Evolutionary conservation across 1,284 basidiomycete genomes (phyloP), one percentile per base, ranked within the genome.

Genomic region (Trametes sp.): DNA sequence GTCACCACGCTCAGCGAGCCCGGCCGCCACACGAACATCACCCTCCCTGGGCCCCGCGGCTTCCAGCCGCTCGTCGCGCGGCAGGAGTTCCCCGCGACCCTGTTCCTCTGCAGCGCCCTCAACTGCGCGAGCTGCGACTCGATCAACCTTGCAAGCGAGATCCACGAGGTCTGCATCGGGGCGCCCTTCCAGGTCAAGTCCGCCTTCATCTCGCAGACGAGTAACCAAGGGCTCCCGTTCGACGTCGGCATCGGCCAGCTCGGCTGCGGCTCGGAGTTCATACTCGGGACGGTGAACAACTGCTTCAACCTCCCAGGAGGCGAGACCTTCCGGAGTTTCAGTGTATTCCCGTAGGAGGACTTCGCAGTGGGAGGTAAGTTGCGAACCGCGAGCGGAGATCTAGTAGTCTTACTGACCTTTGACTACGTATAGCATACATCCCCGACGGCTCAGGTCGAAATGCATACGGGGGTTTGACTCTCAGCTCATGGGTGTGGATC

Each of bases 141-240:
- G 8, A 48, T 52, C 42, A 10, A 36, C 49, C 49, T 63, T 11
- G 44, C 52, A 33, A 33, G 31, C 28, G 16, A 41, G 24, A 26
- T 31, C 23, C 19, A 51, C 9, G 24, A 55, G n/a, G 24, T 19
- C 26, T 65, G 64, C 55, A 14, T 57, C 33, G 38, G 42, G 13
- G n/a, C 44, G 31, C 9, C 11, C 29, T 23, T 19, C 31, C 14
- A 19, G 36, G 56, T 58, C 57, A 23, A 31, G 24, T 59, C 59
- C 9, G 60, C 49, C 35, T 54, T 46, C 29, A 53, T 65, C 35
- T 26, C 16, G 9, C 60, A 65, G 44, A 28, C 61, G 36, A 56
- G 57, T 54, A 53, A 56, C 29, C 38, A 52, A 38, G 64, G 60
- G 16, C 46, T 65, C 28, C 54, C 57, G 24, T 62, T 62, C 54